These are phyloP conservation scores for Hansenula lynferdii DNA, from an alignment of 1,139 yeast genomes.

Conservation along the genomic window DNA sequence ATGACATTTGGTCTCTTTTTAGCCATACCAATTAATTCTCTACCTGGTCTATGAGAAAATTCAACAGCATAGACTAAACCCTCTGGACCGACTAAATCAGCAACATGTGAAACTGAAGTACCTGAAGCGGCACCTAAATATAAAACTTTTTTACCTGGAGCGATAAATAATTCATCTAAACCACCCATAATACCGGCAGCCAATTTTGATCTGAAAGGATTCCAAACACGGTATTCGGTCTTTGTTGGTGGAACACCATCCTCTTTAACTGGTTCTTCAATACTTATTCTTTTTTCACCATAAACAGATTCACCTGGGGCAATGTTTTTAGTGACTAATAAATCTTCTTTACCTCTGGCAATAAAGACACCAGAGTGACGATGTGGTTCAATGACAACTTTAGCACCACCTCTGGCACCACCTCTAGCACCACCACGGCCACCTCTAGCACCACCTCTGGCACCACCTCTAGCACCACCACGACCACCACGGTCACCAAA, in stretches of 20 bases:
- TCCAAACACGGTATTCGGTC: slow-evolving; percentile 99
- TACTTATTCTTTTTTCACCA: slow-evolving; percentile 94
- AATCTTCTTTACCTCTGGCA: slow-evolving; percentile 99
- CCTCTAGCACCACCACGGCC: slow-evolving; percentile 63
- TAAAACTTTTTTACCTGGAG: slow-evolving; percentile 96
- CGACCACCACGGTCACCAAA: slow-evolving; percentile 70
- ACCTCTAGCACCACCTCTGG: slow-evolving; percentile 56
- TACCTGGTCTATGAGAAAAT: slow-evolving; percentile 99
- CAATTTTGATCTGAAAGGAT: slow-evolving; percentile 98
- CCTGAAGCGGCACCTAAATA: slow-evolving; percentile 99
- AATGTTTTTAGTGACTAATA: slow-evolving; percentile 90
- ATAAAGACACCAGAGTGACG: slow-evolving; percentile 97
- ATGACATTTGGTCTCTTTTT: slow-evolving; percentile 99
- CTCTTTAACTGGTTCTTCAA: slow-evolving; percentile 87
- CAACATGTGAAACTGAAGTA: slow-evolving; percentile 97
- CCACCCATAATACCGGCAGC: slow-evolving; percentile 99
- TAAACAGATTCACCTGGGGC: slow-evolving; percentile 99
- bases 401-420: slow-evolving; percentile 90
- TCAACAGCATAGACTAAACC: slow-evolving; percentile 98
- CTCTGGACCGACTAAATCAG: slow-evolving; percentile 98
- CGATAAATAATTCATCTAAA: slow-evolving; percentile 94
- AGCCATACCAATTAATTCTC: slow-evolving; percentile 99
- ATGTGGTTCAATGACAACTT: slow-evolving; percentile 97
- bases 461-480: slow-evolving; percentile 59
- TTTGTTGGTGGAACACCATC: slow-evolving; percentile 90